Percentiles rank a stretch among this genome's conserved stretches.
Conservation (phyloP, 805 yeast species). For the Martiniozyma abietophila region DNA sequence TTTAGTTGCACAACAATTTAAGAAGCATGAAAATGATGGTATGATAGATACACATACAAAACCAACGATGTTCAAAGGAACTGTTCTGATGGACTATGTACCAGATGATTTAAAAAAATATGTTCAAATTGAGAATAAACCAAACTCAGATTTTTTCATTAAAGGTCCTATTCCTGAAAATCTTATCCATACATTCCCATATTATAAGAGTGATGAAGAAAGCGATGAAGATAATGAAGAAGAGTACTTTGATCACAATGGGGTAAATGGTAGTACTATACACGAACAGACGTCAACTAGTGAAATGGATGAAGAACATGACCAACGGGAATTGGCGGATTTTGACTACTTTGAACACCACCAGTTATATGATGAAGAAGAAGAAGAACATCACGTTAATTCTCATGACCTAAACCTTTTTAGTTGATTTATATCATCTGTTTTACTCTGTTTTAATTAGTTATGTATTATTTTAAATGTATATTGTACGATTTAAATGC, state of each 20-base stretch:
- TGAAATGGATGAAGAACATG: slow-evolving; percentile 2
- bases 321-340: slow-evolving; percentile 3
- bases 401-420: too few species aligned
- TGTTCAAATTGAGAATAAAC: slow-evolving; percentile 12
- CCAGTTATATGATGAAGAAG: slow-evolving; percentile 8
- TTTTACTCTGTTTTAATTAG: too few species aligned
- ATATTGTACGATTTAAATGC: too few species aligned
- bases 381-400: too few species aligned
- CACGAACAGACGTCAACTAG: background rate
- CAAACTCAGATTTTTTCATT: slow-evolving; percentile 23
- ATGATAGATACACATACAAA: slow-evolving; percentile 14
- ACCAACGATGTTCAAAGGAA: slow-evolving; percentile 17
- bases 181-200: slow-evolving; percentile 24
- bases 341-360: slow-evolving; percentile 22
- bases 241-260: slow-evolving; percentile 1
- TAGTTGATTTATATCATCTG: too few species aligned
- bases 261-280: background rate
- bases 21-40: slow-evolving; percentile 1
- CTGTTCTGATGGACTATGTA: slow-evolving; percentile 19
- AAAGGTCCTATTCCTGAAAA: slow-evolving; percentile 29
- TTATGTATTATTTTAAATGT: too few species aligned
- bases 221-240: slow-evolving; percentile 7
- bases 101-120: slow-evolving; percentile 21
- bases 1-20: slow-evolving; percentile 6
- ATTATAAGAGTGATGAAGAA: slow-evolving; percentile 22